phyloP scores from a whole-genome alignment of 106 monocot genomes.

The Dendrobium officinale region DNA sequence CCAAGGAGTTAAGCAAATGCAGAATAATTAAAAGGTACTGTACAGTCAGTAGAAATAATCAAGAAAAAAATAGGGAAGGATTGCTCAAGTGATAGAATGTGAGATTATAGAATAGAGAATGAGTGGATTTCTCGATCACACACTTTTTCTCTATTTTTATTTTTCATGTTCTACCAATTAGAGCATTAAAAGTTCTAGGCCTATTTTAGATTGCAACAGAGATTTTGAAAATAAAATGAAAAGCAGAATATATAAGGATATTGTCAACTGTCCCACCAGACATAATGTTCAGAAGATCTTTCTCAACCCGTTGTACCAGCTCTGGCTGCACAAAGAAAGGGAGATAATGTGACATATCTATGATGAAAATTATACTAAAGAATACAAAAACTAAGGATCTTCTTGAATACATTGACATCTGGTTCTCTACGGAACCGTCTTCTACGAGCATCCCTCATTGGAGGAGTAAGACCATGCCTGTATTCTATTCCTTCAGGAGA shows the following conservation, averaged over 20 bases:
- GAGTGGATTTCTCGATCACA: background rate
- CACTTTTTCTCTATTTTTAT: constrained; percentile 18
- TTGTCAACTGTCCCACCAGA: constrained; percentile 41
- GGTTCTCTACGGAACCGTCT: constrained; percentile 87
- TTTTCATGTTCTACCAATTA: background rate
- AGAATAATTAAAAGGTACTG: background rate
- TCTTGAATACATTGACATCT: constrained; percentile 71
- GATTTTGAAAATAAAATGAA: background rate
- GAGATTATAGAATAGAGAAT: background rate
- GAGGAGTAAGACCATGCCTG: constrained; percentile 88
- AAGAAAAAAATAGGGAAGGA: background rate
- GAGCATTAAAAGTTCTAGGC: background rate
- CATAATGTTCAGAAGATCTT: constrained; percentile 59
- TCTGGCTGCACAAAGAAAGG: constrained; percentile 49
- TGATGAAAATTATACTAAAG: background rate
- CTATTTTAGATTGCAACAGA: background rate
- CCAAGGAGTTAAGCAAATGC: background rate
- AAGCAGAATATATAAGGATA: constrained; percentile 26
- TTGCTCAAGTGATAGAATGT: background rate
- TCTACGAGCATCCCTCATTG: constrained; percentile 88
- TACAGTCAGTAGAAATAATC: background rate
- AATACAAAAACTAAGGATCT: background rate
- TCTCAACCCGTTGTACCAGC: constrained; percentile 71
- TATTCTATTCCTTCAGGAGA: constrained; percentile 82
- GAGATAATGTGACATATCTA: background rate